Base-by-base conservation (phyloP, 345 rosid genomes). In the Linum trigynum region DNA sequence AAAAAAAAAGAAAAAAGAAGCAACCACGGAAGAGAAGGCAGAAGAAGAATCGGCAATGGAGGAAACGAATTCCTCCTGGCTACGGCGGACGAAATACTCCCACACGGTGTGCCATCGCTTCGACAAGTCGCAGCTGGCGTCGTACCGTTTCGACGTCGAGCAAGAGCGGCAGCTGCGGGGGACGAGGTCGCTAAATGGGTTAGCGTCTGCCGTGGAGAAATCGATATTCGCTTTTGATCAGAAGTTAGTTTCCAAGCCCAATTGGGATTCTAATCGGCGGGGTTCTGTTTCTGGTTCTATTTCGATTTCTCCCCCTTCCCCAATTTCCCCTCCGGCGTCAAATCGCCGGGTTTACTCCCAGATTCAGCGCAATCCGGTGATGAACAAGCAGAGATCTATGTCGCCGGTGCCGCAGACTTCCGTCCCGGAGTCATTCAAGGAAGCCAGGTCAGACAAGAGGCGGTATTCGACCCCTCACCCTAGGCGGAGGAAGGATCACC, bases 401-500 rank as follows among this genome's bases (percentile, higher is more conserved):
- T 95, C 99, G 61, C 99, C 99, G 11, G 53, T 71, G 1, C 95
- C 95, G 15, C 72, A 79, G 62, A 78, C 83, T n/a, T 62, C 65
- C 16, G 77, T 90, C 11, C 76, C 96, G 7, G 97, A 95, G 71
- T 73, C 82, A 4, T 95, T 95, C 53, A 89, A 81, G 75, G 99
- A 95, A 76, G 99, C 99, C 38, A 81, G 79, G 73, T 77, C 82
- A 62, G 79, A 72, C 15, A 83, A 79, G 38, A 89, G 77, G 89
- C 80, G 99, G 61, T 91, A 88, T 68, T 87, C 94, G 15, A 91
- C 96, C 67, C 99, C 99, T n/a, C 77, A 75, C 65, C 86, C 87
- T 3, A 81, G 79, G 62, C 80, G 79, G 62, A 79, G 87, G 67
- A 79, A 70, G 66, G 91, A 77, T 48, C 78, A 79, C 0, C 50